Percentiles rank a stretch among this genome's conserved stretches.
These are phyloP conservation scores for Neurospora discreta DNA, from an alignment of 495 filamentous ascomycete genomes.

Conservation along the genomic window DNA sequence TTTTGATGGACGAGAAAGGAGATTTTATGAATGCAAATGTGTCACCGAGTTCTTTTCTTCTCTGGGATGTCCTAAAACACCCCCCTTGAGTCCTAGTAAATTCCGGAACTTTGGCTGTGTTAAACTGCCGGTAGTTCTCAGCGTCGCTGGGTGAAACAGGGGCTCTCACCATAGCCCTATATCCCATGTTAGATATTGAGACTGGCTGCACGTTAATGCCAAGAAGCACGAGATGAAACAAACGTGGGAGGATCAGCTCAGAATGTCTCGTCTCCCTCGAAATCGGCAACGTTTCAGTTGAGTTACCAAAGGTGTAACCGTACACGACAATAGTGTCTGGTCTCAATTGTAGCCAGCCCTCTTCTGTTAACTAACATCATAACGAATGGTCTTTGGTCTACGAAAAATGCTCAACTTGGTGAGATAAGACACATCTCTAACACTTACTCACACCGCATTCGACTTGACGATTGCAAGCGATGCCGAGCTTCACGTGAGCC, in stretches of 20 bases:
- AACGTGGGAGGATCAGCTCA: not conserved
- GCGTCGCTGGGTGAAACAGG: not conserved
- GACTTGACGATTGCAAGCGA: not conserved
- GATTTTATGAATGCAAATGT: no score
- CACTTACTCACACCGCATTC: not conserved
- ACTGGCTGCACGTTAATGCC: not conserved
- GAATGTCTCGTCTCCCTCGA: not conserved
- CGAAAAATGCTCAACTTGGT: not conserved
- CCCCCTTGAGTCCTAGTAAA: not conserved
- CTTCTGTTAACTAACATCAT: not conserved
- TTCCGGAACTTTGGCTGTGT: not conserved
- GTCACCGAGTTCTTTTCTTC: not conserved
- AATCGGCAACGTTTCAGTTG: not conserved
- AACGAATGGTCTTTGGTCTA: not conserved
- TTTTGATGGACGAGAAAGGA: not conserved
- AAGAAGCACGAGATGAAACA: not conserved
- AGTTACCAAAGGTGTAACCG: not conserved
- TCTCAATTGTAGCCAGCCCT: not conserved
- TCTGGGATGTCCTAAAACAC: not conserved
- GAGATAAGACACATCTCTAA: not conserved
- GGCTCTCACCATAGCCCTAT: not conserved
- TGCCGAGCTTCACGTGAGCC: not conserved
- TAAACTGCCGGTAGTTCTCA: not conserved
- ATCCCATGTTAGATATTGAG: not conserved
- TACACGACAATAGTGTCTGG: not conserved